Conservation (phyloP, 306 rosid species). For the Cicer judaicum region DNA sequence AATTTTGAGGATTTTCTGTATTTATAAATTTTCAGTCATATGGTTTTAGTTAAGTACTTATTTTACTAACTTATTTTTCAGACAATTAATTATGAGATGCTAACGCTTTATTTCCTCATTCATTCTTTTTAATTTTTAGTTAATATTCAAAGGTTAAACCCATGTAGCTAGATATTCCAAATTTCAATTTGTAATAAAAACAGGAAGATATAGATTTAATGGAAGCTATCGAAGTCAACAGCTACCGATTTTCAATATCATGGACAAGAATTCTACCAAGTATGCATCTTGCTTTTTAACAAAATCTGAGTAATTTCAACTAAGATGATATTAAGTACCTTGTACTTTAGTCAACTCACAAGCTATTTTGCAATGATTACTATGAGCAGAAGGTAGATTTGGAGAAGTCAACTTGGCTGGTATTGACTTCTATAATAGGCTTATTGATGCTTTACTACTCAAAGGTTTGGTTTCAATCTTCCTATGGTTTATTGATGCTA, state of each 20-base stretch:
- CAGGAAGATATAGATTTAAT: conserved; percentile 79
- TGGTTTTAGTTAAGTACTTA: no score
- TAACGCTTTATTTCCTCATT: no score
- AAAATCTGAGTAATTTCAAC: neutral
- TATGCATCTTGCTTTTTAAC: conserved; percentile 43
- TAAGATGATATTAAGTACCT: conserved; percentile 5
- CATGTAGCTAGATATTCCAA: neutral
- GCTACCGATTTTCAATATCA: conserved; percentile 77
- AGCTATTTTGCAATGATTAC: conserved; percentile 26
- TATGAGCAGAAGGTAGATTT: conserved; percentile 66
- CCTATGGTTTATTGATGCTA: neutral
- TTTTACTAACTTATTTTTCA: no score
- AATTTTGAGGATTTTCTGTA: no score
- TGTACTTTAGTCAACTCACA: conserved; percentile 13
- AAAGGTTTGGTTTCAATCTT: conserved; percentile 53
- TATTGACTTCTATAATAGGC: conserved; percentile 54
- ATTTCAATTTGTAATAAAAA: conserved; percentile 35
- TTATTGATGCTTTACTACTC: conserved; percentile 60
- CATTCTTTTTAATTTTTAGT: no score
- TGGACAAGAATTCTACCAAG: conserved; percentile 85
- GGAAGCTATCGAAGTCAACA: conserved; percentile 59
- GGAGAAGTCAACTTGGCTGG: conserved; percentile 66
- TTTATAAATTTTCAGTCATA: no score
- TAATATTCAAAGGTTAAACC: no score
- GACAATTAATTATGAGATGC: no score